phyloP scores from a whole-genome alignment of 148 eudicot genomes.

The Mesembryanthemum crystallinum region DNA sequence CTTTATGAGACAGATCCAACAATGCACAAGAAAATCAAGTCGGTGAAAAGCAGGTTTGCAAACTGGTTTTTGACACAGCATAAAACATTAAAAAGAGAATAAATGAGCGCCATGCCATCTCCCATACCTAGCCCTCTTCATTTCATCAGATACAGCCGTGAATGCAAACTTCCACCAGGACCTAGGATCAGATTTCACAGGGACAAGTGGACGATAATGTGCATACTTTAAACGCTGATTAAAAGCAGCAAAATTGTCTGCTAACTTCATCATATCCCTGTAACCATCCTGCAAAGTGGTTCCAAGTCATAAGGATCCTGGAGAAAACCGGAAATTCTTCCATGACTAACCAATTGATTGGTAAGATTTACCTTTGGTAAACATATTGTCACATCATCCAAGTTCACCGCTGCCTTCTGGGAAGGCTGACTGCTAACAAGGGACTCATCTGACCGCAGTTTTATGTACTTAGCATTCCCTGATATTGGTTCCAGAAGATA shows the following conservation, averaged over 20 bases:
- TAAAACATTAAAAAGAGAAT: conserved; percentile 2
- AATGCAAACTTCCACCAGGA: conserved; percentile 96
- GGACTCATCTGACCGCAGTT: conserved; percentile 54
- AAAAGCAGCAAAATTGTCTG: conserved; percentile 90
- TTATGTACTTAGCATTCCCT: conserved; percentile 82
- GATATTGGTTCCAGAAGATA: conserved; percentile 88
- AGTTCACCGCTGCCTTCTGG: conserved; percentile 73
- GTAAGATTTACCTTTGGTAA: conserved; percentile 66
- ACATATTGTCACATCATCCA: conserved; percentile 93
- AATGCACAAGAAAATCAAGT: too few species aligned
- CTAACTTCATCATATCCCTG: conserved; percentile 78
- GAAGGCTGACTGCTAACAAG: conserved; percentile 49
- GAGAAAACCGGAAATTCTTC: conserved; percentile 9
- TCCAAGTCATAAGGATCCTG: conserved; percentile 6
- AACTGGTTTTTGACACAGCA: too few species aligned
- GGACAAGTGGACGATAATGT: conserved; percentile 70
- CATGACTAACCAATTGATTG: conserved; percentile 4
- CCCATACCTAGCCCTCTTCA: conserved; percentile 80
- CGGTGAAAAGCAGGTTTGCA: not conserved
- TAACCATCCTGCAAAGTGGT: conserved; percentile 55
- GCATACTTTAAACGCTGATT: conserved; percentile 86
- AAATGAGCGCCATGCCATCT: conserved; percentile 3
- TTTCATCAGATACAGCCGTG: conserved; percentile 64
- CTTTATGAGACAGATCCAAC: too few species aligned
- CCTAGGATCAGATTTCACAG: conserved; percentile 69